Base-by-base conservation (phyloP, 2,329 filamentous ascomycete species). In the Tolypocladium nubicola region DNA sequence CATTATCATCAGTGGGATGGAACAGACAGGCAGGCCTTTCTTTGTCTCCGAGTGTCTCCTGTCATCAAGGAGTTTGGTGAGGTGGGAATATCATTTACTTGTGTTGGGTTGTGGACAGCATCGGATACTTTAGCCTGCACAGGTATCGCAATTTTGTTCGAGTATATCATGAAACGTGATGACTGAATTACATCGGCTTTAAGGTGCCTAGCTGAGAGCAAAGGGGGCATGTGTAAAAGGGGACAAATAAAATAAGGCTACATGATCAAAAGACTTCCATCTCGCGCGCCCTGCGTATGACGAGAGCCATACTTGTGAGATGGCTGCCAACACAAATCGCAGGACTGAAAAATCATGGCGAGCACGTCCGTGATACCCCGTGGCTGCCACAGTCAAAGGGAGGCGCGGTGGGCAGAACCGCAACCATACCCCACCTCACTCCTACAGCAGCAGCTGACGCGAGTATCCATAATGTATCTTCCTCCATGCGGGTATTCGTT, bases 151-250 rank as follows among this genome's bases (percentile, higher is more conserved):
- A 10, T 52, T 30, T 52, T 52, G 19, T 21, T 35, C 9, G 4
- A 21, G 47, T 52, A 10, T 75, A 70, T 73, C 69, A 72, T 71
- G 70, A 68, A 75, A 70, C 71, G 56, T 68, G 70, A 67, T 67
- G 72, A 75, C 62, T 70, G 63, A 70, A 72, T 77, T 77, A 78
- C 75, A 77, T 76, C 70, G 68, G 72, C 69, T 72, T 72, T 75
- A 75, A 71, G 37, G 60, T 68, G 65, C 66, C 68, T 68, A 68
- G 67, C 69, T 68, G 67, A 65, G 62, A 64, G 60, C 66, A 66
- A 64, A 61, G 58, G 65, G 63, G 67, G 63, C 63, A 69, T 66
- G 64, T 66, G 64, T 67, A 64, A 66, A 66, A 67, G 66, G 61
- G 63, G 65, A 64, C 64, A 63, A 66, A 60, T 66, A 67, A 70